Evolutionary conservation across 257 asterid genomes (phyloP).

Genomic region (Plantago elongata): DNA sequence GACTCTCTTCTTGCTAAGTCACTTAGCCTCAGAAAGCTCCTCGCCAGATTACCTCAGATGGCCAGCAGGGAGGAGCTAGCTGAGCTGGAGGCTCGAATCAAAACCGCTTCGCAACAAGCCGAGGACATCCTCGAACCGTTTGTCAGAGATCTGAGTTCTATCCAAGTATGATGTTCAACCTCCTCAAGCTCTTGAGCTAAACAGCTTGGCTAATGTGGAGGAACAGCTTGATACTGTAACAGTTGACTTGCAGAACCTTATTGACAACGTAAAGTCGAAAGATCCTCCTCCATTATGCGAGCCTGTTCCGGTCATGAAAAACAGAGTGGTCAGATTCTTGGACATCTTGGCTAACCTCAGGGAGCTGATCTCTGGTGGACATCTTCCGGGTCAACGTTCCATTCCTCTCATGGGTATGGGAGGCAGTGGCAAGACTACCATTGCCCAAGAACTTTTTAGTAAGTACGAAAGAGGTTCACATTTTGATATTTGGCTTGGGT

Average conservation of each 20-base stretch:
- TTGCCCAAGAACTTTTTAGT: background rate
- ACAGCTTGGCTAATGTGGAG: background rate
- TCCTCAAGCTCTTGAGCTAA: background rate
- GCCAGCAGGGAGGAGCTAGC: background rate
- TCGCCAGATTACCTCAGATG: background rate
- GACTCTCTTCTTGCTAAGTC: background rate
- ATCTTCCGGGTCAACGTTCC: background rate
- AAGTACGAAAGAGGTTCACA: background rate
- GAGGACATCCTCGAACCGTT: background rate
- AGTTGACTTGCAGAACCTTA: background rate
- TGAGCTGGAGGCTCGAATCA: background rate
- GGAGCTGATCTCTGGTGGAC: background rate
- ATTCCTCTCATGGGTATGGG: conserved; percentile 15
- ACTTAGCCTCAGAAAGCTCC: background rate
- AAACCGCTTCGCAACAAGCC: background rate
- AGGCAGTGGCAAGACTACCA: conserved; percentile 16
- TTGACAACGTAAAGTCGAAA: background rate
- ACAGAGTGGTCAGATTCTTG: background rate
- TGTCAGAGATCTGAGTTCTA: background rate
- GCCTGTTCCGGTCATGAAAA: background rate
- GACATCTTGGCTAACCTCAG: background rate
- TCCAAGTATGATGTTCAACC: background rate
- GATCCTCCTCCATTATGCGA: background rate
- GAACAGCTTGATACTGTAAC: background rate
- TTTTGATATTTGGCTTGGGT: conserved; percentile 16